Evolutionary conservation across 169 alveolate genomes (phyloP).

Genomic region (Cyclospora cayetanensis): DNA sequence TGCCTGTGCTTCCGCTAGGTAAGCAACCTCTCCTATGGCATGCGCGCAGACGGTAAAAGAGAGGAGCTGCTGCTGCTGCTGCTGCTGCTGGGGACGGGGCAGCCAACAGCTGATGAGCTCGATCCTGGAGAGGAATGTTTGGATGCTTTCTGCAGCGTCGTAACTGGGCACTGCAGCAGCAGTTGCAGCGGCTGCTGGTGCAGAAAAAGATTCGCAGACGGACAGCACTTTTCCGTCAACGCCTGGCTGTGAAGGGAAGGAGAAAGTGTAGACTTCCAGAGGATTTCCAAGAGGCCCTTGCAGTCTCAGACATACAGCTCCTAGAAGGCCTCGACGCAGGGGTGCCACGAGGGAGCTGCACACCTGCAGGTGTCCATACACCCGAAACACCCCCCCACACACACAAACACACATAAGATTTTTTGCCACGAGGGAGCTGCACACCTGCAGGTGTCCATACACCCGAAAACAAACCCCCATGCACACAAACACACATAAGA

Average conservation of each 20-base stretch:
- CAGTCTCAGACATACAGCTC: not conserved
- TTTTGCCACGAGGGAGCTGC: no score
- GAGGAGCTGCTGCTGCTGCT: not conserved
- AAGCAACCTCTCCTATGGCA: not conserved
- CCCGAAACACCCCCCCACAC: no score
- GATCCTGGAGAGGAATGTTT: not conserved
- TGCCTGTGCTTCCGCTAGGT: not conserved
- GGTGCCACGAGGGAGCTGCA: not conserved
- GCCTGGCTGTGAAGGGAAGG: not conserved
- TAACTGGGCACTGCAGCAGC: not conserved
- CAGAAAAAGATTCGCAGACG: not conserved
- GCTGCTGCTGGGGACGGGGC: not conserved
- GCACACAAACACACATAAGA: no score
- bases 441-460: no score
- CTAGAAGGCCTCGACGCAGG: not conserved
- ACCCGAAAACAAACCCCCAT: no score
- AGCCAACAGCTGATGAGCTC: not conserved
- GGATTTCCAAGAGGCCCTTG: not conserved
- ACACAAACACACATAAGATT: no score
- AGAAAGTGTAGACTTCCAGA: not conserved
- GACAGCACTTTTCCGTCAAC: no score
- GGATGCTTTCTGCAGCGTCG: not conserved
- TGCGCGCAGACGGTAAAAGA: not conserved
- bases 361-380: not conserved
- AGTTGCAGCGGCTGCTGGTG: not conserved